Base-by-base conservation (phyloP, 2,329 filamentous ascomycete species). In the Botrytis cinerea region DNA sequence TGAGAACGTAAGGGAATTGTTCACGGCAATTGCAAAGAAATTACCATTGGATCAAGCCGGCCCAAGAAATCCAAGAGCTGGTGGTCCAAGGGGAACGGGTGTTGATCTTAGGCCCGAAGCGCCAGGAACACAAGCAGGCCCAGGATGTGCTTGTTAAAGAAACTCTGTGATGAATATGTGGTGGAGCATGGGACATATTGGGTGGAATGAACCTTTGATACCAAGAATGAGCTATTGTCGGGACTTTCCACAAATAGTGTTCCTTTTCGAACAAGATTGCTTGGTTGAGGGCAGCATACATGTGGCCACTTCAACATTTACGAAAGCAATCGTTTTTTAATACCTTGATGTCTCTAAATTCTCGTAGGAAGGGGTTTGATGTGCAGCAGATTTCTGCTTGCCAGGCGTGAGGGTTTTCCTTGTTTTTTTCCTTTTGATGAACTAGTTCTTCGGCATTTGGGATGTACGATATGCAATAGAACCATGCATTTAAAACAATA, bases 21-120 rank as follows among this genome's bases (percentile, higher is more conserved):
- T 99, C 84, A 98, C 95, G 60, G 94, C 94, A 74, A 98, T 99
- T 82, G 96, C 96, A 75, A 97, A 95, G 91, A 98, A 97, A 85
- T 87, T 99, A 77, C 96, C 96, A 46, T 91, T 98, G 78, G 96
- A 99, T 81, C 96, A 98, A 84, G 95, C 91, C 69, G 95, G 95
- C n/a, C 94, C 95, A 76, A 90, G 95, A 82, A 95, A 95, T 82
- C 87, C 95, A 81, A 88, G 95, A 79, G 84, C 88, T 73, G 51
- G 66, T 57, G 88, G 87, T 76, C 86, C 88, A 78, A 78, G 82
- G 73, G 62, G 71, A 46, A 78, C 77, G 43, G 91, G 91, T 71
- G 91, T 93, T 54, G 90, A 93, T 82, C 84, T 93, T 76, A 87
- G 90, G 73, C 79, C 80, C 25, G 81, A 82, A 73, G 84, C 89